Percentiles rank a stretch among this genome's conserved stretches.
These are phyloP conservation scores for Entophlyctis luteolus DNA, from an alignment of 192 early-diverging fungal species.

Conservation along the genomic window DNA sequence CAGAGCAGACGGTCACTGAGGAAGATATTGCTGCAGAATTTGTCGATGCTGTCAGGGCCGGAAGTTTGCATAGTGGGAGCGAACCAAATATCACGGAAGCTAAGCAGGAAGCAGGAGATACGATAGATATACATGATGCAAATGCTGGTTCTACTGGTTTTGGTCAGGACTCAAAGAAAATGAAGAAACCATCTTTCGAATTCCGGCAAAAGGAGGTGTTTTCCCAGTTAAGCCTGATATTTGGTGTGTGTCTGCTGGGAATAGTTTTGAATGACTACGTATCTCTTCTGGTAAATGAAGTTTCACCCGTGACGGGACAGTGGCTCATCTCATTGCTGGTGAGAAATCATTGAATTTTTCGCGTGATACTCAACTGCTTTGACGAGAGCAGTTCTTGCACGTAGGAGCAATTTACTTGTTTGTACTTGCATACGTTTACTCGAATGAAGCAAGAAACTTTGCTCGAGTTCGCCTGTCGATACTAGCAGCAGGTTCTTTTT, in stretches of 20 bases:
- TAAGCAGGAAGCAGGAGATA: no score
- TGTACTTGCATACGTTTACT: constrained; percentile 22
- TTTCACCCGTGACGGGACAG: neutral
- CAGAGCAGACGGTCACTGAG: no score
- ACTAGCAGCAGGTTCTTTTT: constrained; percentile 4
- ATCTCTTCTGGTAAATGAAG: neutral
- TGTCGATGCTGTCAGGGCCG: no score
- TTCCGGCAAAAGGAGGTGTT: constrained; percentile 23
- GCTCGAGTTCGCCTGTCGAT: neutral
- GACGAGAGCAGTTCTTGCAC: constrained; percentile 3
- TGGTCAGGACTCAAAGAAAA: neutral
- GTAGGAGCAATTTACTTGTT: constrained; percentile 14
- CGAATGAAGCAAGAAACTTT: constrained; percentile 19
- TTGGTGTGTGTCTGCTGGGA: constrained; percentile 11
- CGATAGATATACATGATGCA: no score
- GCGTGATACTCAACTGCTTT: neutral
- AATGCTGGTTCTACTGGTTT: no score
- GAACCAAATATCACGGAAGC: no score
- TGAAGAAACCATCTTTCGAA: neutral
- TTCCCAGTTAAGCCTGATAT: constrained; percentile 17
- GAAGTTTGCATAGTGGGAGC: no score
- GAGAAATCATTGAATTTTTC: neutral
- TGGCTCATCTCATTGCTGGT: constrained; percentile 25
- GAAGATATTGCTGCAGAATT: no score
- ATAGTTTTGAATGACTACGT: constrained; percentile 21